Base-by-base conservation (phyloP, 108 stramenopile genomes). In the Mediolabrus comicus region DNA sequence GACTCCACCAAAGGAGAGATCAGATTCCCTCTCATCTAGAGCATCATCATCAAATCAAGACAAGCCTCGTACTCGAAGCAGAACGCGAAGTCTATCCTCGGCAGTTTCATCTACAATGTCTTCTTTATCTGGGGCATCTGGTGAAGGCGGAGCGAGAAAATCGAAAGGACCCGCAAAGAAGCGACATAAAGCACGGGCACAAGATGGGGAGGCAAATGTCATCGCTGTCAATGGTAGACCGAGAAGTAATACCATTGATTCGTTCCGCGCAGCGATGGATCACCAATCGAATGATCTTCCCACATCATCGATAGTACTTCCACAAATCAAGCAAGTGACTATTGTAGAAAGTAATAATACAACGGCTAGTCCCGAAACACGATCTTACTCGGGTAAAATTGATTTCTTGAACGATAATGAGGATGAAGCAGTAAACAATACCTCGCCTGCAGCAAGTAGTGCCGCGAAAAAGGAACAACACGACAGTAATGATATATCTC, bases 231-330 rank as follows among this genome's bases (percentile, higher is more conserved):
- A 16, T 0, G 26, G 46, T 32, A 46, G 75, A 33, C 58, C 66
- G 12, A 69, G 75, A 33, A 76, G 75, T 34, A 76, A 76, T 62
- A 76, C 75, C 33, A 69, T 76, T 12, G 75, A 76, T 26, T 76
- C 75, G 11, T 76, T 76, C 12, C 75, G 62, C 35, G 75, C 75
- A 43, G 75, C 75, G n/a, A 76, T 76, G 75, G 67, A 64, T 61
- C 49, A 38, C 26, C 51, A 63, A 28, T 35, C 59, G 12, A 36
- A 25, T 31, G 65, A 74, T 17, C 41, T 69, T 46, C 43, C 62
- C 38, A 64, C 49, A 22, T 62, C 63, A 46, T 59, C 75, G 4
- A 51, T 76, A 14, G 34, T 69, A 4, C 55, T 67, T 29, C 65
- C 65, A 2, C 26, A 55, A 12, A 55, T 67, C 53, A 67, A 67